phyloP scores from a whole-genome alignment of 2,329 filamentous ascomycete species.

The Curvularia sp. region DNA sequence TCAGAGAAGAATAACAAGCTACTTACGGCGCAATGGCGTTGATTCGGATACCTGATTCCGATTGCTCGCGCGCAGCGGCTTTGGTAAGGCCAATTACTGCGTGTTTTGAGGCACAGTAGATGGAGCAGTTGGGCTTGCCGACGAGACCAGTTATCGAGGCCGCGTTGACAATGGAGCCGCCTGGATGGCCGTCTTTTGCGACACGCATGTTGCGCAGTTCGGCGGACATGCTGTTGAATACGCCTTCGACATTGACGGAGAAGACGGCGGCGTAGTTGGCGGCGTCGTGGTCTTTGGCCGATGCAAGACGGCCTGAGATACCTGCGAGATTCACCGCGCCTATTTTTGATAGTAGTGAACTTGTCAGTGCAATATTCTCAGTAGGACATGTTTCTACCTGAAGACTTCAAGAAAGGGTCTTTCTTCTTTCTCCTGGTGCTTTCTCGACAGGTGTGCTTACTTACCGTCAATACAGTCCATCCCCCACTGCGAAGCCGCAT shows the following conservation, averaged over 20 bases:
- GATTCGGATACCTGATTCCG: constrained; percentile 32
- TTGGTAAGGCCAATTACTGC: constrained; percentile 45
- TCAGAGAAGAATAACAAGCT: not conserved
- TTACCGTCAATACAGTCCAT: constrained; percentile 33
- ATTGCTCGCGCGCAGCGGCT: constrained; percentile 49
- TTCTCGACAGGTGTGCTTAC: not conserved
- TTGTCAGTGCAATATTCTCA: not conserved
- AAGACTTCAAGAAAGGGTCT: too few relatives aligned
- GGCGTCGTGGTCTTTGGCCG: constrained; percentile 37
- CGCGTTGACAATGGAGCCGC: constrained; percentile 50
- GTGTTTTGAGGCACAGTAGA: constrained; percentile 38
- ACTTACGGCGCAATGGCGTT: constrained; percentile 55
- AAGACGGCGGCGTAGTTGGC: constrained; percentile 46
- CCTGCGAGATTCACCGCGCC: constrained; percentile 44
- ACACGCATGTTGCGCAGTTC: constrained; percentile 50
- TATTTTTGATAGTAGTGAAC: not conserved
- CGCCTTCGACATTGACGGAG: constrained; percentile 44
- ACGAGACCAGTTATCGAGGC: constrained; percentile 59
- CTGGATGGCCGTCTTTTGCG: constrained; percentile 11
- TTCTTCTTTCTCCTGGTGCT: not conserved
- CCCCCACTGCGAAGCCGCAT: not conserved
- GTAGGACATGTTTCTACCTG: not conserved
- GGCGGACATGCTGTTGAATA: constrained; percentile 44
- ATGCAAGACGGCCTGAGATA: constrained; percentile 46
- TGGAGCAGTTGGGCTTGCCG: constrained; percentile 32